These are phyloP conservation scores for Biscutella laevigata DNA, from an alignment of 441 rosid genomes.

Conservation along the genomic window DNA sequence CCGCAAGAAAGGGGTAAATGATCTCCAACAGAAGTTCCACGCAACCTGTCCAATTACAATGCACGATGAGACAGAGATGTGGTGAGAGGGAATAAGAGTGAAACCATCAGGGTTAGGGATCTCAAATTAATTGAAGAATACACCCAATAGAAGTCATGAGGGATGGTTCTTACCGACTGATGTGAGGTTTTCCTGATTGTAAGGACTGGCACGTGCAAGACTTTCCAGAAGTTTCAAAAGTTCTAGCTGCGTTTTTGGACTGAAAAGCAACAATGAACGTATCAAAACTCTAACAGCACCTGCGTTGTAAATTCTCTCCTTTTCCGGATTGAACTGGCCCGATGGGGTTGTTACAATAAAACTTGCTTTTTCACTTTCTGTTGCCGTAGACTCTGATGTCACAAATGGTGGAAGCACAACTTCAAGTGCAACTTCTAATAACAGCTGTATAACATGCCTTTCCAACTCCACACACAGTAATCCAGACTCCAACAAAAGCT, in stretches of 20 bases:
- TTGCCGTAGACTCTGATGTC: constrained; percentile 42
- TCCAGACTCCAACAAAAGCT: constrained; percentile 91
- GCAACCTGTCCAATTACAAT: constrained; percentile 50
- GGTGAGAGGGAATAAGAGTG: constrained; percentile 19
- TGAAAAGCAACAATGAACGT: constrained; percentile 83
- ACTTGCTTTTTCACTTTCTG: constrained; percentile 41
- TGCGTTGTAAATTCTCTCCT: constrained; percentile 86
- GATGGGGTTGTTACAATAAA: constrained; percentile 54
- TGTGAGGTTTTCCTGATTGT: constrained; percentile 94
- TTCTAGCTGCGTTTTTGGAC: constrained; percentile 93
- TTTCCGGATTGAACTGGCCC: constrained; percentile 63
- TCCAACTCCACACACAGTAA: constrained; percentile 91
- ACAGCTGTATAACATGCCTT: constrained; percentile 89
- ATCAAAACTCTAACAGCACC: constrained; percentile 84
- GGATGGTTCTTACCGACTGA: constrained; percentile 66
- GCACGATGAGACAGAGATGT: not conserved
- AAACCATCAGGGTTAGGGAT: constrained; percentile 4
- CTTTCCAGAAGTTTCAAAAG: constrained; percentile 69
- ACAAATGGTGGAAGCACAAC: constrained; percentile 86
- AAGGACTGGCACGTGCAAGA: constrained; percentile 89
- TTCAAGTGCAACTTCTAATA: constrained; percentile 96
- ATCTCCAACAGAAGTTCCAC: constrained; percentile 95
- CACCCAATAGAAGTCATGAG: not conserved
- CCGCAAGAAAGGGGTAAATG: constrained; percentile 80
- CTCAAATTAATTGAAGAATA: not conserved